Conservation (phyloP, 305 asterid genomes). For the Solanum chacoense region DNA sequence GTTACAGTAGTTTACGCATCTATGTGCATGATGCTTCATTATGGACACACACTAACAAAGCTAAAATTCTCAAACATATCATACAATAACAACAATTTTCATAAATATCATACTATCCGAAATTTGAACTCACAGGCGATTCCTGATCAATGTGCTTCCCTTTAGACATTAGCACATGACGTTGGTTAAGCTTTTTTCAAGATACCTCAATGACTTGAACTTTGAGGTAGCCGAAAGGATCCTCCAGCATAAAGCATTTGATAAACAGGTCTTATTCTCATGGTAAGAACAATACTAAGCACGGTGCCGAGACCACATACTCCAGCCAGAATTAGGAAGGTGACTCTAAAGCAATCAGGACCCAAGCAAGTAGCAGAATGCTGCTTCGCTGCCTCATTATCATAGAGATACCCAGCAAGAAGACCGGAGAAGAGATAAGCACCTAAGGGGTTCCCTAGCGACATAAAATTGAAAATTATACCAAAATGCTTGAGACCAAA, state of each 20-base stretch:
- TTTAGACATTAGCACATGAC: background rate
- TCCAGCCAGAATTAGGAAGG: constrained; percentile 55
- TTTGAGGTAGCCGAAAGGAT: constrained; percentile 42
- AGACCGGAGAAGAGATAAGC: constrained; percentile 59
- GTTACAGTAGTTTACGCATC: background rate
- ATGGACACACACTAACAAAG: background rate
- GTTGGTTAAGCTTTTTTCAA: background rate
- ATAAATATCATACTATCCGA: background rate
- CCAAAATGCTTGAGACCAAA: constrained; percentile 68
- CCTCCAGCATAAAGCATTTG: constrained; percentile 67
- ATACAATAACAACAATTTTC: background rate
- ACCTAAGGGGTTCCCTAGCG: constrained; percentile 60
- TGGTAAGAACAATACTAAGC: constrained; percentile 41
- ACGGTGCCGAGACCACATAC: constrained; percentile 33
- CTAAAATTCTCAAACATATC: background rate
- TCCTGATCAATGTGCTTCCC: background rate
- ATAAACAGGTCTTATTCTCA: constrained; percentile 55
- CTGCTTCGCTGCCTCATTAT: constrained; percentile 56
- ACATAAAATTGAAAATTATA: constrained; percentile 46
- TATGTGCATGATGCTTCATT: background rate
- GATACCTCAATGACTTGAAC: constrained; percentile 21
- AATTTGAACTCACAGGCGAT: background rate
- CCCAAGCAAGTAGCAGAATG: constrained; percentile 47
- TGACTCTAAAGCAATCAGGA: constrained; percentile 48
- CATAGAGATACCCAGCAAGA: constrained; percentile 57